phyloP scores from a whole-genome alignment of 139 green algal genomes.

The Chlorokybus atmophyticus region DNA sequence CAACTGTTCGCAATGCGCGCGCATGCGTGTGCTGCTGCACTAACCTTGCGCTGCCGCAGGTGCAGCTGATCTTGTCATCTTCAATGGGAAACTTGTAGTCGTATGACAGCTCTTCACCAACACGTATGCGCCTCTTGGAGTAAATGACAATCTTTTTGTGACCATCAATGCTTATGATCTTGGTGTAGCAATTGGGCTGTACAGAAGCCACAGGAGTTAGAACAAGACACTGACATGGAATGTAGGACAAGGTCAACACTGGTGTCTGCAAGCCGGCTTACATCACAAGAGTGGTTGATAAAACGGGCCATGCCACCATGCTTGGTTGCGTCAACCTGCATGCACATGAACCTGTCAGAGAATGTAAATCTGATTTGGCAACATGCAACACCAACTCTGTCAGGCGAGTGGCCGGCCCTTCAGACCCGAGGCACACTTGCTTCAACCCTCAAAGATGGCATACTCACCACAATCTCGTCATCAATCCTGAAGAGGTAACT shows the following conservation, averaged over 20 bases:
- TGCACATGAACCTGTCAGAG: no score
- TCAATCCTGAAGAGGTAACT: constrained; percentile 58
- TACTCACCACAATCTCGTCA: constrained; percentile 25
- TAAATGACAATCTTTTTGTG: constrained; percentile 65
- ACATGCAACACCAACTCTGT: no score
- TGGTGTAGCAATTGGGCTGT: constrained; percentile 71
- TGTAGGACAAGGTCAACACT: no score
- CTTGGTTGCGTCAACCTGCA: constrained; percentile 51
- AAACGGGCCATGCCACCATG: constrained; percentile 54
- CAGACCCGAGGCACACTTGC: neutral
- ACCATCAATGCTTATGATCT: constrained; percentile 41
- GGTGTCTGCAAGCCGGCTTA: no score
- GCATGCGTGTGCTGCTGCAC: no score
- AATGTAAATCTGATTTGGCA: no score
- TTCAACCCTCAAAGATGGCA: neutral
- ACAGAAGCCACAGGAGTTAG: no score
- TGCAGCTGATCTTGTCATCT: constrained; percentile 38
- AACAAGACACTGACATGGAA: no score
- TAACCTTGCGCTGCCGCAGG: constrained; percentile 37
- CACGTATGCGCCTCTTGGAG: constrained; percentile 42
- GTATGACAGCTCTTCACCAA: constrained; percentile 69
- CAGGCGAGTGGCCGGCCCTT: neutral
- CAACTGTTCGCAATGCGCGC: no score
- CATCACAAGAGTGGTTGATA: constrained; percentile 84
- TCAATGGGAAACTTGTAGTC: constrained; percentile 73